phyloP scores from a whole-genome alignment of 2,329 filamentous ascomycete species.

The Tolypocladium ovalisporum region DNA sequence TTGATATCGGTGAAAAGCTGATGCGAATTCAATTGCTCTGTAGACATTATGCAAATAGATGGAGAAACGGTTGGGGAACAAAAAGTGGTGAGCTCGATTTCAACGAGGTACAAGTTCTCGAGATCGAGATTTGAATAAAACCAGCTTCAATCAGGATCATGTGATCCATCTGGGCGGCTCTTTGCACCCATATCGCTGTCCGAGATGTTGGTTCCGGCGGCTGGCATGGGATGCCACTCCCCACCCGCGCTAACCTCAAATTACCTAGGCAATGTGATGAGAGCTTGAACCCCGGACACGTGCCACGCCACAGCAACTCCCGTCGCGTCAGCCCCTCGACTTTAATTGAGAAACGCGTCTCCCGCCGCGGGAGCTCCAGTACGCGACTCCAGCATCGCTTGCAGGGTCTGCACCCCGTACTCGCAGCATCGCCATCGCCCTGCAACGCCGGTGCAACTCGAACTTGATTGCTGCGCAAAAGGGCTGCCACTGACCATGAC shows the following conservation, averaged over 20 bases:
- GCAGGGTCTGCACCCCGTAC: not conserved
- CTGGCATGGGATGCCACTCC: too few relatives aligned
- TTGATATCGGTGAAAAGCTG: too few relatives aligned
- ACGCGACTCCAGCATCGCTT: constrained; percentile 3
- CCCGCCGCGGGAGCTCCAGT: not conserved
- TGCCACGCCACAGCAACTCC: not conserved
- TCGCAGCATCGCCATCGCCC: not conserved
- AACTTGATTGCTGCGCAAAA: not conserved
- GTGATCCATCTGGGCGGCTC: not conserved
- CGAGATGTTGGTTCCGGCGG: too few relatives aligned
- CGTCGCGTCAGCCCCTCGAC: constrained; percentile 1
- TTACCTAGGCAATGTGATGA: too few relatives aligned
- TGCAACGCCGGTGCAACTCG: not conserved
- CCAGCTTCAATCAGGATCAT: not conserved
- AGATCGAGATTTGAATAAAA: not conserved
- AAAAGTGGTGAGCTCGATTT: not conserved
- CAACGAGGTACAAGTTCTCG: not conserved
- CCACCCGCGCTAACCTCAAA: too few relatives aligned
- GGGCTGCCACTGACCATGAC: constrained; percentile 42
- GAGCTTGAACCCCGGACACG: constrained; percentile 4
- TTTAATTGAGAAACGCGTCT: constrained; percentile 14
- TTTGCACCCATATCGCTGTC: not conserved
- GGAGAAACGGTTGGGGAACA: not conserved
- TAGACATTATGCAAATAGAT: not conserved
- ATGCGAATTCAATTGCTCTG: not conserved